Percentiles rank a stretch among this genome's conserved stretches.
phyloP scores from a whole-genome alignment of 1,284 basidiomycete genomes.

The Xerocomus minutiporus region DNA sequence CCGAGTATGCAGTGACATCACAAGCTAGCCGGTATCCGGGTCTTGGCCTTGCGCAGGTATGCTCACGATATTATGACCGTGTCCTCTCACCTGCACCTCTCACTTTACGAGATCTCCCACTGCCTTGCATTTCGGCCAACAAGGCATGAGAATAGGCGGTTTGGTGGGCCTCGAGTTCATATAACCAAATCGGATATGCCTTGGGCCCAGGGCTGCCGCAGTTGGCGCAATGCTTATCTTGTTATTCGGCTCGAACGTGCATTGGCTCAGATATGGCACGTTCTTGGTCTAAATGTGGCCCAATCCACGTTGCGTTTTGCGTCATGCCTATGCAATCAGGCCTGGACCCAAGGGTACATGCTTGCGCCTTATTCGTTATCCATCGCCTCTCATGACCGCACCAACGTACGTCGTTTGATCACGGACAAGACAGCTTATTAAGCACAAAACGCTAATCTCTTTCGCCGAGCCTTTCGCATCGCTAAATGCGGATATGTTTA shows the following conservation, averaged over 20 bases:
- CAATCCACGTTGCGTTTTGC: neutral
- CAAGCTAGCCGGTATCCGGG: no score
- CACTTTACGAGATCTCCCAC: constrained; percentile 23
- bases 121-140: constrained; percentile 13
- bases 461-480: constrained; percentile 1
- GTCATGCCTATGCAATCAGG: no score
- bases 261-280: constrained; percentile 1
- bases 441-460: constrained; percentile 7
- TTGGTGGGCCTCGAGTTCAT: constrained; percentile 9
- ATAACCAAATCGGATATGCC: constrained; percentile 21
- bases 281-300: neutral
- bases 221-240: neutral
- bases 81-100: neutral
- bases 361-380: neutral
- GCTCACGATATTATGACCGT: neutral
- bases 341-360: neutral
- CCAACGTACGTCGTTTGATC: no score
- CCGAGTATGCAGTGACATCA: no score
- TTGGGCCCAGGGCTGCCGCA: constrained; percentile 6
- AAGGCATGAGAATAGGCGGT: constrained; percentile 20
- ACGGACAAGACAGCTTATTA: neutral
- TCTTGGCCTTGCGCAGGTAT: no score
- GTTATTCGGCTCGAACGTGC: neutral
- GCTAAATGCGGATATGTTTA: constrained; percentile 8
- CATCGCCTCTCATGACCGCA: no score